These are phyloP conservation scores for Paramecium pentaurelia DNA, from an alignment of 73 alveolate genomes.

Conservation along the genomic window DNA sequence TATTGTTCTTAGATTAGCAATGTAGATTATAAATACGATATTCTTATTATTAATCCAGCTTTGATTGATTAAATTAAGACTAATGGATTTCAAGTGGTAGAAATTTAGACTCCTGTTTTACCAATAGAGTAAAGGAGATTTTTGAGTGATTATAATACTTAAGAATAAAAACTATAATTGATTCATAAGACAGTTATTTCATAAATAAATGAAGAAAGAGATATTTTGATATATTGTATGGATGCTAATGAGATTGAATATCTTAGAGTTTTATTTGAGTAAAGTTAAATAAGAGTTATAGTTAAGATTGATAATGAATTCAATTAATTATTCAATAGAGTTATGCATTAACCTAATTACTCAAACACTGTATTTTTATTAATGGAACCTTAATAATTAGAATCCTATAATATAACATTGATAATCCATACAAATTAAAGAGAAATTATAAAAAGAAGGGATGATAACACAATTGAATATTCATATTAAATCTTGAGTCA, in stretches of 20 bases:
- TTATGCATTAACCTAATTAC: background rate
- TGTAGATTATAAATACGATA: background rate
- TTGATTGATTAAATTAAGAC: background rate
- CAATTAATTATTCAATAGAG: background rate
- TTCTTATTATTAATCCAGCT: background rate
- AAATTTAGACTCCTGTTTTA: background rate
- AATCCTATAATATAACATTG: background rate
- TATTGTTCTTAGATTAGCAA: background rate
- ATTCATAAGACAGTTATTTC: background rate
- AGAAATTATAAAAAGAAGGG: background rate
- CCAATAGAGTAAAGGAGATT: background rate
- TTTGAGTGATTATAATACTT: background rate
- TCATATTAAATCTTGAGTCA: background rate
- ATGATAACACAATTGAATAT: background rate
- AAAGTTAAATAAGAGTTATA: background rate
- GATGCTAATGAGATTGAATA: background rate
- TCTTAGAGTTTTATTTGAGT: background rate
- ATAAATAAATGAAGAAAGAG: background rate
- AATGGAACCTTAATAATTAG: background rate
- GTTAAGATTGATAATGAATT: background rate
- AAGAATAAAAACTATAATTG: background rate
- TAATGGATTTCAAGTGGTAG: background rate
- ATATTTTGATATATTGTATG: background rate
- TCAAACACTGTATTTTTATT: background rate
- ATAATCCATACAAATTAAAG: background rate